Base-by-base conservation (phyloP, 768 basidiomycete species). In the Suillus paluster region DNA sequence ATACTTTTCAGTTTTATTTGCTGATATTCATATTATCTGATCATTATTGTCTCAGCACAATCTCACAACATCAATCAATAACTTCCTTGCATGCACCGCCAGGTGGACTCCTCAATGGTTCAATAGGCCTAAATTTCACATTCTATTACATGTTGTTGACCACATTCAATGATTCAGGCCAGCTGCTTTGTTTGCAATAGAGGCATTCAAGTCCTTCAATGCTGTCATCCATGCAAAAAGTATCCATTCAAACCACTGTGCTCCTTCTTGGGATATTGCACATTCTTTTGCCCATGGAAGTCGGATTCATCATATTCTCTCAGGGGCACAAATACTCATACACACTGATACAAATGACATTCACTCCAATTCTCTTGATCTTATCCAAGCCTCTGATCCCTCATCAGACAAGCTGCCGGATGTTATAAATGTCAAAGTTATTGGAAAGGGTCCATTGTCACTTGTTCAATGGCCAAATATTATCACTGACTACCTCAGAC, bases 51-150 rank as follows among this genome's bases (percentile, higher is more conserved):
- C 30, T 41, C 57, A 75, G 76, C 23, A 39, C 17, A 33, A 50
- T 3, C 66, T 81, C 1, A 48, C 70, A 34, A 21, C 58, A 4
- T 70, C 68, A 33, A 81, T 82, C 36, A 52, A 79, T 2, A 58
- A 75, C 25, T 80, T 82, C 57, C 73, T 82, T 3, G 48, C 64
- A 5, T 67, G 68, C 19, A 73, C 76, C 0, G 74, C 71, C 5
- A 59, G 38, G 2, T 73, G 70, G 70, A 74, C 70, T 7, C 60
- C 59, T 25, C 66, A 46, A 12, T 80, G 74, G 77, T 79, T 80
- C 64, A 79, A 78, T 59, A 81, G 82, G 62, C 74, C 78, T 2
- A 83, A 82, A 60, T 80, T 81, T 62, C 80, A 83, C 46, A 68
- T 81, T 30, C 38, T 81, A 6, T 38, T 75, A 1, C 80, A 83